Base-by-base conservation (phyloP, 306 rosid species). In the Dalbergia cultrata region DNA sequence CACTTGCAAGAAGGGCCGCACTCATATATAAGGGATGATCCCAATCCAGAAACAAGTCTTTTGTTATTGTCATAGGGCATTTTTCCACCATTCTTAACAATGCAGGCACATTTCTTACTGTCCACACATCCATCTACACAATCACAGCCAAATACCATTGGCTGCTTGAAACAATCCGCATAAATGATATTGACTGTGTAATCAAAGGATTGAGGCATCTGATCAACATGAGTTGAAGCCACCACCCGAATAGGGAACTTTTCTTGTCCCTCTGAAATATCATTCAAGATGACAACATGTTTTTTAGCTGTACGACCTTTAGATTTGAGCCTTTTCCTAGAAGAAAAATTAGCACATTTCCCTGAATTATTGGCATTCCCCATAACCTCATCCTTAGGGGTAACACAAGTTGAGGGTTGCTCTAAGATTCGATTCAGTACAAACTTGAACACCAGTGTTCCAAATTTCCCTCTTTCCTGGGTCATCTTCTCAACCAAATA, bases 401-500 rank as follows among this genome's bases (percentile, higher is more conserved):
- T 6, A 35, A 47, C 12, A 37, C 9, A 9, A 8, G 52, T 18
- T 21, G 13, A 11, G 5, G 83, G 72, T 50, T 86, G 87, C 12
- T 67, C 82, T 0, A 14, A 1, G 3, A 45, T 65, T 74, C 74
- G 86, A 7, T 12, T 77, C 43, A 86, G 4, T 5, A 0, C 13
- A 71, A 86, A 89, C 26, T 56, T 80, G 80, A 80, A 89, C 9
- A 84, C 90, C 18, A 80, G 73, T 33, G 82, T 86, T 16, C 80
- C 90, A 66, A 3, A 60, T 11, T 43, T 1, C 21, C 90, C 89
- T 67, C 79, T 81, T 39, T 21, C 78, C 39, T 70, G 81, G n/a
- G 9, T 16, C 77, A 43, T 52, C 2, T 26, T 16, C 5, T 22
- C 84, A 8, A 87, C 88, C 0, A 19, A 10, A 67, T 87, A 89